Evolutionary conservation across 768 basidiomycete species (phyloP).

Genomic region (Boletus insuetus): DNA sequence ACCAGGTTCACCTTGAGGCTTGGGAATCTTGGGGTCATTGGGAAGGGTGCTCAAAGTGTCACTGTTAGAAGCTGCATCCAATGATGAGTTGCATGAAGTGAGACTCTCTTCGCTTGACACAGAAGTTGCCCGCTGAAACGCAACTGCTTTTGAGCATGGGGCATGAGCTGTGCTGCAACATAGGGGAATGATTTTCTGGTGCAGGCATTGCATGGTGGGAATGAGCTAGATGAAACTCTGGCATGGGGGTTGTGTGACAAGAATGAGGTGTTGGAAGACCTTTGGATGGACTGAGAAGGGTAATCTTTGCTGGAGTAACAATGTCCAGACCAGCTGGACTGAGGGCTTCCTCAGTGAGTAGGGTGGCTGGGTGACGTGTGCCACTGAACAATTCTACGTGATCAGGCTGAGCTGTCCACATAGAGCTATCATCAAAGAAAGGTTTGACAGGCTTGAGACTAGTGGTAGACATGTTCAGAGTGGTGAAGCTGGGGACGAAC

Average conservation of each 20-base stretch:
- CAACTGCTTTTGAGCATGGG: not conserved
- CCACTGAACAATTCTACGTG: too few relatives aligned
- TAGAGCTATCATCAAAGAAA: not conserved
- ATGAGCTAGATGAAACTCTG: not conserved
- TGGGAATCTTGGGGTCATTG: not conserved
- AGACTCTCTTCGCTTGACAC: not conserved
- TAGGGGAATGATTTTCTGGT: not conserved
- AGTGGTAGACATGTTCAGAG: not conserved
- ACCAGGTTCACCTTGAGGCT: not conserved
- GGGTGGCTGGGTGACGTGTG: too few relatives aligned
- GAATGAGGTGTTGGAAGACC: not conserved
- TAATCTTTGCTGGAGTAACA: too few relatives aligned
- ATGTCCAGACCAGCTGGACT: too few relatives aligned
- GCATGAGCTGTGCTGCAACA: not conserved
- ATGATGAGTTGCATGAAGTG: not conserved
- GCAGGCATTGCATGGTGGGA: not conserved
- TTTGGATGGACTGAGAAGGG: too few relatives aligned
- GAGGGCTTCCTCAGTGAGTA: too few relatives aligned
- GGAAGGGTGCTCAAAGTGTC: too few relatives aligned
- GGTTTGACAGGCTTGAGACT: not conserved
- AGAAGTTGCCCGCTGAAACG: not conserved
- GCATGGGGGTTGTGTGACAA: not conserved
- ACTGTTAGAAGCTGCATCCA: not conserved
- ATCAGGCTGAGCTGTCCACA: not conserved
- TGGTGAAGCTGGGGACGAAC: not conserved